Conservation (phyloP, 169 alveolate genomes). For the Plasmodium chabaudi region DNA sequence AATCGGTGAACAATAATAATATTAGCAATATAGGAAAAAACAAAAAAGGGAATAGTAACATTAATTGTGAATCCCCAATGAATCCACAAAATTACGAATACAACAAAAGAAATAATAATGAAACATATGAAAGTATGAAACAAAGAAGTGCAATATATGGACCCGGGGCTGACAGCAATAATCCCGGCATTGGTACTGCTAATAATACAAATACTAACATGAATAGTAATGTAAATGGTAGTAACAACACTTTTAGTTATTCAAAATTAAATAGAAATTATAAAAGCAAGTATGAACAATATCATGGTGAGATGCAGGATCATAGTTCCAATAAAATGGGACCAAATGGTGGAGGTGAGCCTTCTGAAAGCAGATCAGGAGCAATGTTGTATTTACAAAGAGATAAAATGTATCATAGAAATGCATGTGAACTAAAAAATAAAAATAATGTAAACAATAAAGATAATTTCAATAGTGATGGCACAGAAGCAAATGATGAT, state of each 20-base stretch:
- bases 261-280: too few relatives aligned
- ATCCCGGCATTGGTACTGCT: too few relatives aligned
- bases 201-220: conserved; percentile 1
- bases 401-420: conserved; percentile 34
- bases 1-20: neutral
- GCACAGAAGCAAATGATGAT: conserved; percentile 3
- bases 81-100: neutral
- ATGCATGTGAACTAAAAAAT: neutral
- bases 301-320: too few relatives aligned
- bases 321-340: neutral
- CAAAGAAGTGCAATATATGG: neutral
- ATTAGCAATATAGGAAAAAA: too few relatives aligned
- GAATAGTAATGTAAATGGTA: conserved; percentile 1
- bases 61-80: too few relatives aligned
- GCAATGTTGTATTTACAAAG: conserved; percentile 21
- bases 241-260: conserved; percentile 17
- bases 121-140: conserved; percentile 5
- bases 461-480: conserved; percentile 17
- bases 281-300: too few relatives aligned
- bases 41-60: too few relatives aligned
- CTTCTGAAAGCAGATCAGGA: neutral
- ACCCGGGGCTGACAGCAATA: too few relatives aligned
- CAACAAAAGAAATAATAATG: conserved; percentile 17
- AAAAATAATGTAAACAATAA: conserved; percentile 22
- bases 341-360: neutral